phyloP scores from a whole-genome alignment of 345 rosid species.

The Acer campestre region DNA sequence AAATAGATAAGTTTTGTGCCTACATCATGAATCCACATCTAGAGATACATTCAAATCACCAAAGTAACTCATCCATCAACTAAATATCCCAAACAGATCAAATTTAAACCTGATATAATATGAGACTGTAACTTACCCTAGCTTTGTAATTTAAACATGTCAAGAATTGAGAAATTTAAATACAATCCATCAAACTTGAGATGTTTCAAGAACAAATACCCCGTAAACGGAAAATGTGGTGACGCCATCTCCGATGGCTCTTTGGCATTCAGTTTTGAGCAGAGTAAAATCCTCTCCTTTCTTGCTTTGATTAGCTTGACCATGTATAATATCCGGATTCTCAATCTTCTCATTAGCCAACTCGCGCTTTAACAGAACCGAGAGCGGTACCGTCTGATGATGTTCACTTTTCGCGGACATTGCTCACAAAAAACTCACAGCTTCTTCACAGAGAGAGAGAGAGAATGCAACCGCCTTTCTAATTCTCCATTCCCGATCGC shows the following conservation, averaged over 20 bases:
- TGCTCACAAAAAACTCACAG: slow-evolving; percentile 17
- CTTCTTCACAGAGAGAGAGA: slow-evolving; percentile 1
- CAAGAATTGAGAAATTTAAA: no score
- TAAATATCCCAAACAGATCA: not conserved
- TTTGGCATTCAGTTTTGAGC: slow-evolving; percentile 77
- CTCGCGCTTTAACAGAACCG: slow-evolving; percentile 87
- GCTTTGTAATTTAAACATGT: no score
- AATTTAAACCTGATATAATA: not conserved
- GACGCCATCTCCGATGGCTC: slow-evolving; percentile 82
- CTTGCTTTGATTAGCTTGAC: slow-evolving; percentile 91
- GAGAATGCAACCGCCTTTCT: slow-evolving; percentile 20
- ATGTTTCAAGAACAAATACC: slow-evolving; percentile 38
- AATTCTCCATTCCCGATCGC: slow-evolving; percentile 20
- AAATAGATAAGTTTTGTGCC: not conserved
- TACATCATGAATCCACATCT: slow-evolving; percentile 1
- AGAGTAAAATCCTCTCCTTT: slow-evolving; percentile 91
- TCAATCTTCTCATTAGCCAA: slow-evolving; percentile 78
- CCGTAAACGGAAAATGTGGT: slow-evolving; percentile 82
- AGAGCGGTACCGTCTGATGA: slow-evolving; percentile 89
- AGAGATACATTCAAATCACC: not conserved
- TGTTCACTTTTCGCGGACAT: slow-evolving; percentile 70
- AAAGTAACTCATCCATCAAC: slow-evolving; percentile 14
- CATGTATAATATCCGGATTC: slow-evolving; percentile 75
- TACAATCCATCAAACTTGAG: not conserved
- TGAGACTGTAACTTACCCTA: no score